Base-by-base conservation (phyloP, 176 grass and related monocot genomes). In the Miscanthus lutarioriparius region DNA sequence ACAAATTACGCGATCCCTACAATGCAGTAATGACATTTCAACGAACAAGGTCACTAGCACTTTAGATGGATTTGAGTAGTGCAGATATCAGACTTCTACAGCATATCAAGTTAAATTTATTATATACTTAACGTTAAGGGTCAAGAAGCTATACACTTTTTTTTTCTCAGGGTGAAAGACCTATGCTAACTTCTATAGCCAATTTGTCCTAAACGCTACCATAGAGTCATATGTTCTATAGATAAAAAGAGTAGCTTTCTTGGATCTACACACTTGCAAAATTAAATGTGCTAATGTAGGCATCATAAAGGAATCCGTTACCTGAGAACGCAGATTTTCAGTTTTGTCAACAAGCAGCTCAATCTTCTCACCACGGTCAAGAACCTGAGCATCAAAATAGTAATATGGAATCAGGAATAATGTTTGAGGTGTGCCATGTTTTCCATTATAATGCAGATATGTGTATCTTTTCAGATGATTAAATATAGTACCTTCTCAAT, bases 331-430 rank as follows among this genome's bases (percentile, higher is more conserved):
- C 67, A 97, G 90, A 39, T 97, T 94, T 75, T 94, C 94, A 56
- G 94, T 97, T 80, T 97, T 97, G 88, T 94, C 94, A 80, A 97
- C 94, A 22, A 97, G 94, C 27, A 92, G 45, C 51, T 97, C 94
- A 74, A 97, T 94, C 89, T 94, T 94, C 90, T 97, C 94, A 15
- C 94, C 94, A 73, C 94, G 89, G 44, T 94, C 94, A 88, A 97
- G 92, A 89, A 97, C 94, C 94, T 97, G 74, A 62, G 38, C 19
- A 74, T 48, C 36, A 66, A 65, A 78, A 77, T 45, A 30, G 70
- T 71, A 77, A 36, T 22, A 39, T 3, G 23, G 28, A 84, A 61
- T 85, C 1, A 85, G 64, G 15, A 49, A 37, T 3, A 26, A 75
- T 13, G n/a, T 36, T 49, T 61, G 7, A 49, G 45, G 39, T 39